These are phyloP conservation scores for Caryopteris hybrid DNA, from an alignment of 305 asterid species.

Conservation along the genomic window DNA sequence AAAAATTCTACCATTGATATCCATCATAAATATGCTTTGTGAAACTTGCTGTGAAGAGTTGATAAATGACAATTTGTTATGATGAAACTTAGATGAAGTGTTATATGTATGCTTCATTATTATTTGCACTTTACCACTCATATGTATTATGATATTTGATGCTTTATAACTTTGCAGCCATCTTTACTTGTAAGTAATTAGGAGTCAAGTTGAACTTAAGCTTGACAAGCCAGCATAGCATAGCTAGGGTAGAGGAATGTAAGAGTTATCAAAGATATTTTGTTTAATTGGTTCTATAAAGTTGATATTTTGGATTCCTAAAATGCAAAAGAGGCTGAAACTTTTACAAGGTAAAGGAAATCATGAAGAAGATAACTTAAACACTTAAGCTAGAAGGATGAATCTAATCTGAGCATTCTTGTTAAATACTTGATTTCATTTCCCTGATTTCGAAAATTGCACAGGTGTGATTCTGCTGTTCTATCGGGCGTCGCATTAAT, in stretches of 20 bases:
- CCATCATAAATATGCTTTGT: not conserved
- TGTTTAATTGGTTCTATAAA: not conserved
- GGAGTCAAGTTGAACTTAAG: not conserved
- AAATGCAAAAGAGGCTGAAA: conserved; percentile 2
- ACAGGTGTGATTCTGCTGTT: conserved; percentile 96
- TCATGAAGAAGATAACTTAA: conserved; percentile 2
- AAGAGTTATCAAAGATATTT: not conserved
- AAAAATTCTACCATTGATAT: not conserved
- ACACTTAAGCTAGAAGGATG: not conserved
- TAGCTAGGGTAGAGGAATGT: not conserved
- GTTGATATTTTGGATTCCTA: conserved; percentile 5
- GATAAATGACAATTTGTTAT: not conserved
- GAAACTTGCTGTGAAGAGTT: conserved; percentile 9
- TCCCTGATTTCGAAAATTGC: conserved; percentile 28
- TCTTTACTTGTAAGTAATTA: not conserved
- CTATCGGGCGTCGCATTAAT: conserved; percentile 76
- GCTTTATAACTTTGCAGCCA: not conserved
- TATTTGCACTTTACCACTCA: not conserved
- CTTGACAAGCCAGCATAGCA: not conserved
- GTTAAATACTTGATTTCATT: conserved; percentile 11
- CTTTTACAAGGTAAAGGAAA: not conserved
- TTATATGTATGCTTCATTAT: not conserved
- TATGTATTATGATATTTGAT: not conserved
- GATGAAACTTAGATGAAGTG: not conserved
- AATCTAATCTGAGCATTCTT: conserved; percentile 7